These are phyloP conservation scores for Alternaria rosae DNA, from an alignment of 2,329 filamentous ascomycete species.

Conservation along the genomic window DNA sequence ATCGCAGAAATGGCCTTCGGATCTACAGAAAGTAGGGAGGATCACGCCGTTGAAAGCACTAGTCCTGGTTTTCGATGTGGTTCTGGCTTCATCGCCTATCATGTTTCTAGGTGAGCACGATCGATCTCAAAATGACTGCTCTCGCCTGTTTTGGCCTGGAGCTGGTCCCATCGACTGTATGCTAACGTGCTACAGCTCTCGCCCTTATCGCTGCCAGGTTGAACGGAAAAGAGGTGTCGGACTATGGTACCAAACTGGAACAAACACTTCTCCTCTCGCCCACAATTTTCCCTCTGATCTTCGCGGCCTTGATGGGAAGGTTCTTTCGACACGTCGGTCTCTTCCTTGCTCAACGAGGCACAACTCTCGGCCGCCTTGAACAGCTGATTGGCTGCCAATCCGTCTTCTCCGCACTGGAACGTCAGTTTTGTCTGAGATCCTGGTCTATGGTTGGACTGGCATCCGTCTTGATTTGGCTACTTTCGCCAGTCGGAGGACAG, in stretches of 20 bases:
- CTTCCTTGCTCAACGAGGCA: constrained; percentile 38
- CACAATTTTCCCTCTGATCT: constrained; percentile 41
- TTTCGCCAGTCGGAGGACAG: constrained; percentile 42
- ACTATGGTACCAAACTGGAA: constrained; percentile 18
- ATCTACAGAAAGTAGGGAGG: constrained; percentile 25
- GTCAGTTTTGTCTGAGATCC: constrained; percentile 34
- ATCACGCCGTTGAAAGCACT: constrained; percentile 29
- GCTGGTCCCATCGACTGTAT: background rate
- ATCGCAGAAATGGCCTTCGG: constrained; percentile 22
- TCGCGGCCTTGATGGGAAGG: constrained; percentile 40
- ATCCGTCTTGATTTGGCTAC: constrained; percentile 34
- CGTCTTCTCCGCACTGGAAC: constrained; percentile 41
- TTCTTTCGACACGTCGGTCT: constrained; percentile 37
- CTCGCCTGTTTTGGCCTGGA: background rate
- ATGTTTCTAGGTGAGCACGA: constrained; percentile 34
- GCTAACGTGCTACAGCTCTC: constrained; percentile 28
- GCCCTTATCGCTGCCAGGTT: constrained; percentile 32
- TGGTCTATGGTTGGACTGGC: constrained; percentile 35
- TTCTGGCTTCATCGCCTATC: constrained; percentile 35
- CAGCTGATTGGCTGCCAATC: constrained; percentile 40
- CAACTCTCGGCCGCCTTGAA: constrained; percentile 36
- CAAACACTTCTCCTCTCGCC: constrained; percentile 28
- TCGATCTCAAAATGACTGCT: background rate
- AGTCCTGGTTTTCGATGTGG: constrained; percentile 30
- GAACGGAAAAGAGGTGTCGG: constrained; percentile 23